Evolutionary conservation across 2,329 filamentous ascomycete genomes (phyloP).

Genomic region (Cercospora citrullina): DNA sequence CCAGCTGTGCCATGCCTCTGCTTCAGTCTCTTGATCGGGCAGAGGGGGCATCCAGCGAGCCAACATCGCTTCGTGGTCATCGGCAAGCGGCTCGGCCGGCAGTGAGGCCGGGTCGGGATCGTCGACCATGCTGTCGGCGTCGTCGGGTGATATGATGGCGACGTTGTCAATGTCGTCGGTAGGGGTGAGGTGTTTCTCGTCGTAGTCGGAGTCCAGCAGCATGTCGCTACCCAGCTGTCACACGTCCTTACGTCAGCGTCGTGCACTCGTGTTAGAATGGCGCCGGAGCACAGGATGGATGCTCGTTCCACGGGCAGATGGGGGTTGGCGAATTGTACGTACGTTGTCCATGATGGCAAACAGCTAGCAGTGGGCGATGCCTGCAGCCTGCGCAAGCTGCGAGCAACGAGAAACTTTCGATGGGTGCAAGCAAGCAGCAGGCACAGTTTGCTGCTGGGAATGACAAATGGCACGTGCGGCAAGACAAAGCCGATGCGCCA

Average conservation of each 20-base stretch:
- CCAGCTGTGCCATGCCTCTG: conserved; percentile 80
- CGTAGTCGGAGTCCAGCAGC: conserved; percentile 63
- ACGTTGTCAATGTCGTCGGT: conserved; percentile 45
- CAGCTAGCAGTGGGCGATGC: conserved; percentile 2
- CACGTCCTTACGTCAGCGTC: conserved; percentile 29
- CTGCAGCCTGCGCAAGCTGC: conserved; percentile 11
- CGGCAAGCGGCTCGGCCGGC: conserved; percentile 52
- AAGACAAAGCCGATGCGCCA: conserved; percentile 13
- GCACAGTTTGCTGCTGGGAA: conserved; percentile 8
- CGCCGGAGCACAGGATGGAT: neutral
- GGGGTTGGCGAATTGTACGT: neutral
- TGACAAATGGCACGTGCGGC: conserved; percentile 11
- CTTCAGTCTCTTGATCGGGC: conserved; percentile 76
- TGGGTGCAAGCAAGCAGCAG: neutral
- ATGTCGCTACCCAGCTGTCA: conserved; percentile 61
- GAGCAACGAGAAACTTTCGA: conserved; percentile 6
- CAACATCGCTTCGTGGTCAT: conserved; percentile 79
- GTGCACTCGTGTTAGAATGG: conserved; percentile 16
- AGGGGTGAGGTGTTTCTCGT: conserved; percentile 57
- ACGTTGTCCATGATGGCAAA: conserved; percentile 14
- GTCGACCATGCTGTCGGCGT: conserved; percentile 56
- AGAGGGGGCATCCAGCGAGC: conserved; percentile 72
- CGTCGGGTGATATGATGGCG: conserved; percentile 61
- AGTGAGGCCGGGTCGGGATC: conserved; percentile 47
- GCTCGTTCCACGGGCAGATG: neutral